Base-by-base conservation (phyloP, 768 basidiomycete genomes). In the Asterophora lycoperdoides region DNA sequence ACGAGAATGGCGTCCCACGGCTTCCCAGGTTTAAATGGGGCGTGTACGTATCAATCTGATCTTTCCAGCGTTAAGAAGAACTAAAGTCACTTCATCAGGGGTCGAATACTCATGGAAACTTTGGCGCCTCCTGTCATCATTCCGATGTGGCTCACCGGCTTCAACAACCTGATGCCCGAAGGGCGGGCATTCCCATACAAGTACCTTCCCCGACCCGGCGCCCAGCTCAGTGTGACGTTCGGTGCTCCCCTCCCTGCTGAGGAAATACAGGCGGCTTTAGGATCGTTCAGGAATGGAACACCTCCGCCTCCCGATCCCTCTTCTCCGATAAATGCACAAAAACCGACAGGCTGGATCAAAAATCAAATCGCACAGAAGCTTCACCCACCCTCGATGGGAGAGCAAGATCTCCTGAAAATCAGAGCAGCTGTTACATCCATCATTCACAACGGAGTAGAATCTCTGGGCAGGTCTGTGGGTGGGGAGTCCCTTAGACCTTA, bases 11-110 rank as follows among this genome's bases (percentile, higher is more conserved):
- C 9, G 53, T 70, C 5, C 70, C 74, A 14, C 64, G 64, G 56
- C 66, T 96, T 44, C 75, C 83, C 6, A 74, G 89, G 40, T 95
- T 96, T 68, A 96, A 94, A 72, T 97, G 94, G 94, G 94, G 94
- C 49, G 72, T 94, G 93, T 94, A 62, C 66, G 93, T 83, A 51
- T 38, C 38, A 20, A 13, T 41, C 29, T 44, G 17, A 43, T 23
- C 29, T 14, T 41, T 41, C 35, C 41, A 34, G 20, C 19, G 29
- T 26, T 36, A 15, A 39, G 23, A 33, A 48, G 26, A n/a, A 35
- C 46, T 50, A 37, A 51, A 49, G 42, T 11, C 20, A 40, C 10
- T 36, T 18, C 38, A 46, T 29, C 59, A 94, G 92, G 20, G 90
- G 89, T 33, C 79, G 93, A 19, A 86, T 96, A 29, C 62, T 98